phyloP scores from a whole-genome alignment of 2,329 filamentous ascomycete genomes.

The Xylariaceae sp. region DNA sequence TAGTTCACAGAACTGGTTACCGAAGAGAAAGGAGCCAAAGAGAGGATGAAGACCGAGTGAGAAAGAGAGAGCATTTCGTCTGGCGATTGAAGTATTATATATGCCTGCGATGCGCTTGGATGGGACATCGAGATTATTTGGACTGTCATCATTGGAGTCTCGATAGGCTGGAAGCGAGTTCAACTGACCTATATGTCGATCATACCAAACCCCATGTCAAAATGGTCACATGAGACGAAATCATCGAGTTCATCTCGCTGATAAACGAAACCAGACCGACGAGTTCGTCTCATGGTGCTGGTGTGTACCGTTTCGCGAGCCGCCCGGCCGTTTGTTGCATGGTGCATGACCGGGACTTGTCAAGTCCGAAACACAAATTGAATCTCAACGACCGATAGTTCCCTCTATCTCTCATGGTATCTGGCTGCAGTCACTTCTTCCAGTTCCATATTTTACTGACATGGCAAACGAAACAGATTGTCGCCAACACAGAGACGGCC shows the following conservation, averaged over 20 bases:
- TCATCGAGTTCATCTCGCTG: background rate
- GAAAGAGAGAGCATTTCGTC: slow-evolving; percentile 16
- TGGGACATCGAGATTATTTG: slow-evolving; percentile 8
- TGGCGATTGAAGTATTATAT: slow-evolving; percentile 9
- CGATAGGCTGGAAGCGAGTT: slow-evolving; percentile 11
- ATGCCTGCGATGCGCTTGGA: slow-evolving; percentile 18
- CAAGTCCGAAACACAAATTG: too few relatives aligned
- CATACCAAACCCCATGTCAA: slow-evolving; percentile 15
- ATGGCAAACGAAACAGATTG: too few relatives aligned
- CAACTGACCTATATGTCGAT: slow-evolving; percentile 24
- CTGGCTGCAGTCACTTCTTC: too few relatives aligned
- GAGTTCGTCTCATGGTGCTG: slow-evolving; percentile 16
- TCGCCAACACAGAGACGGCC: too few relatives aligned
- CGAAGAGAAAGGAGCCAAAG: slow-evolving; percentile 25
- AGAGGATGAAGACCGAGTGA: slow-evolving; percentile 26
- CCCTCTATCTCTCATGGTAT: too few relatives aligned
- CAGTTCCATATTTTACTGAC: too few relatives aligned
- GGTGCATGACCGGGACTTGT: too few relatives aligned
- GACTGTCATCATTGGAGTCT: slow-evolving; percentile 6
- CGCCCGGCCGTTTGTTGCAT: slow-evolving; percentile 3
- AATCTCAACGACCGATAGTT: too few relatives aligned
- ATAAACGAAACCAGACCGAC: slow-evolving; percentile 9
- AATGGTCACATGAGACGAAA: slow-evolving; percentile 9
- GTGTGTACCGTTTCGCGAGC: slow-evolving; percentile 1
- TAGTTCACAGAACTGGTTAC: slow-evolving; percentile 38